phyloP scores from a whole-genome alignment of 164 flowering plant species.

The Sedum album region DNA sequence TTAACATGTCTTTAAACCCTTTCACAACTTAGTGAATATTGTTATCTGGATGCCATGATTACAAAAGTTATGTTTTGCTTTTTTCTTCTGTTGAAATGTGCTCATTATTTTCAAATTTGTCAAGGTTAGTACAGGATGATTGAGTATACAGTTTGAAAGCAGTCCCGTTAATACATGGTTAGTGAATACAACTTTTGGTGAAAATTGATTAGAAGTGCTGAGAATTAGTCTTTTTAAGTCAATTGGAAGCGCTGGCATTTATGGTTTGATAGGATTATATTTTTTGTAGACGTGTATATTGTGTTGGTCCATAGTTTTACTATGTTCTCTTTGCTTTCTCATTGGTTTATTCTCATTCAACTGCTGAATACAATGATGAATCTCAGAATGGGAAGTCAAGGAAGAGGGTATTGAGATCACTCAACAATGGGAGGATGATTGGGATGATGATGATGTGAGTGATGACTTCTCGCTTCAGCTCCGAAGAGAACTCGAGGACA shows the following conservation, averaged over 20 bases:
- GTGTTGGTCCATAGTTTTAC: not conserved
- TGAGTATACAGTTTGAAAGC: not conserved
- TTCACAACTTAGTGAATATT: not conserved
- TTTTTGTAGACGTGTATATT: not conserved
- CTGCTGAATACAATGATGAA: not conserved
- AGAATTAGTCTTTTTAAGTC: not conserved
- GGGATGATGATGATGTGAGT: constrained; percentile 74
- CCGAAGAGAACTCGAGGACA: constrained; percentile 49
- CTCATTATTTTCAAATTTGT: not conserved
- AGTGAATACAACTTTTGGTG: not conserved
- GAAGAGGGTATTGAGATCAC: constrained; percentile 45
- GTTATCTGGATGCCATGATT: not conserved
- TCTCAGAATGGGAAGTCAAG: constrained; percentile 49
- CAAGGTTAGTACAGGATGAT: not conserved
- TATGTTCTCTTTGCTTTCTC: not conserved
- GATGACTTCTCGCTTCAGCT: constrained; percentile 72
- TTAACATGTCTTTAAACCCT: not conserved
- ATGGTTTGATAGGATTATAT: too few species aligned
- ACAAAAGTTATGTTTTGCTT: not conserved
- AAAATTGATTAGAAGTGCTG: not conserved
- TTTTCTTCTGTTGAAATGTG: not conserved
- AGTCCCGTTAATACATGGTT: not conserved
- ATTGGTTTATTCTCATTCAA: not conserved
- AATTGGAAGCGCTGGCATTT: not conserved
- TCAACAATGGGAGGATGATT: constrained; percentile 80